These are phyloP conservation scores for Aspergillus fructus DNA, from an alignment of 2,329 filamentous ascomycete species.

Conservation along the genomic window DNA sequence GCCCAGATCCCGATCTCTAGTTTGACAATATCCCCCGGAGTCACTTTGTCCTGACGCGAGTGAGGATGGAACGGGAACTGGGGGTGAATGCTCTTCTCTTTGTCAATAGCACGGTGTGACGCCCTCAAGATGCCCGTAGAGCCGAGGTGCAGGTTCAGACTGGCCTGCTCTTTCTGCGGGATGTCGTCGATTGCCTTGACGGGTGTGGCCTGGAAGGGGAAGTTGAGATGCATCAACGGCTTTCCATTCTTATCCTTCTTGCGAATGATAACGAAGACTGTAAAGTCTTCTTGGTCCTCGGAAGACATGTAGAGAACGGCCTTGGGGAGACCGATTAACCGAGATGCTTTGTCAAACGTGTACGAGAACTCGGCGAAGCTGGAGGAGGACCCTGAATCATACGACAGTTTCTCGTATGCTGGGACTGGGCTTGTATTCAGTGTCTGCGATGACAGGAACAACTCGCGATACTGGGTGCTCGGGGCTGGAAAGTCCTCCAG, in stretches of 20 bases:
- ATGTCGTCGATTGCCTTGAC: slow-evolving; percentile 29
- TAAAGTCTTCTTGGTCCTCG: slow-evolving; percentile 45
- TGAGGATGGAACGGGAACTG: slow-evolving; percentile 43
- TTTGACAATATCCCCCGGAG: slow-evolving; percentile 43
- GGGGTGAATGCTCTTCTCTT: slow-evolving; percentile 28
- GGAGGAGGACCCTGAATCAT: slow-evolving; percentile 30
- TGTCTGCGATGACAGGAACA: slow-evolving; percentile 28
- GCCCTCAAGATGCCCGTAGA: slow-evolving; percentile 47
- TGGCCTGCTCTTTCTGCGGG: slow-evolving; percentile 37
- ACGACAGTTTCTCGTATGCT: slow-evolving; percentile 21
- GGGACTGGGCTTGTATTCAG: slow-evolving; percentile 5
- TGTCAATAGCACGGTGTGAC: slow-evolving; percentile 43
- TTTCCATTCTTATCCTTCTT: slow-evolving; percentile 48
- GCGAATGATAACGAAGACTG: slow-evolving; percentile 45
- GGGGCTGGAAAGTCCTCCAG: slow-evolving; percentile 36
- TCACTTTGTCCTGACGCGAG: slow-evolving; percentile 41
- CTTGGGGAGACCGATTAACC: slow-evolving; percentile 50
- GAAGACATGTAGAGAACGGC: slow-evolving; percentile 49
- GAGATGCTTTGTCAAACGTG: slow-evolving; percentile 40
- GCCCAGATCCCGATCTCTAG: slow-evolving; percentile 52
- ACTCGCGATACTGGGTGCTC: slow-evolving; percentile 32
- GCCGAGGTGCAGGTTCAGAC: slow-evolving; percentile 44
- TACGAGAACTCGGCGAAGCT: slow-evolving; percentile 36
- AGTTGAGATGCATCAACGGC: slow-evolving; percentile 43
- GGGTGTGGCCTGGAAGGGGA: slow-evolving; percentile 40